These are phyloP conservation scores for Kuraishia molischiana DNA, from an alignment of 805 yeast species.

Conservation along the genomic window DNA sequence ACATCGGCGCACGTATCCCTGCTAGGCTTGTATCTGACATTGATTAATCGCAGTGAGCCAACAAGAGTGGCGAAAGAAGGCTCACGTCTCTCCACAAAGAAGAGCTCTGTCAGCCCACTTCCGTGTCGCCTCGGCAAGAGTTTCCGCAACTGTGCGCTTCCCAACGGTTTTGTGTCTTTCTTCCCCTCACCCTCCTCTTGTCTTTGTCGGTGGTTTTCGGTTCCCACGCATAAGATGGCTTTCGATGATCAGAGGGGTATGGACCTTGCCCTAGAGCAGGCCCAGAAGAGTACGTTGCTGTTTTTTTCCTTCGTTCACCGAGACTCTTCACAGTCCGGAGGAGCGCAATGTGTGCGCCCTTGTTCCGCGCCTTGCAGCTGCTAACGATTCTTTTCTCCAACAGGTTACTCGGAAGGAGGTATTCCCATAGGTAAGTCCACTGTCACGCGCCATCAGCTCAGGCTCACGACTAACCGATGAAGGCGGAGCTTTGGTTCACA, in stretches of 20 bases:
- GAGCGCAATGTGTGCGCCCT: background rate
- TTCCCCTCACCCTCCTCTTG: too few relatives aligned
- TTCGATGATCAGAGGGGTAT: constrained; percentile 61
- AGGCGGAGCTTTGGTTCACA: constrained; percentile 64
- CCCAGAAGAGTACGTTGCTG: constrained; percentile 45
- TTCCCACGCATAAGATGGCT: constrained; percentile 21
- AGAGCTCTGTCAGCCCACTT: too few relatives aligned
- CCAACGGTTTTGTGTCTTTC: background rate
- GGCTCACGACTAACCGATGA: constrained; percentile 1
- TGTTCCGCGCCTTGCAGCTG: background rate
- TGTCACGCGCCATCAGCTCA: background rate
- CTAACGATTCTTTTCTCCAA: constrained; percentile 4
- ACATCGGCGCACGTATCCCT: constrained; percentile 12
- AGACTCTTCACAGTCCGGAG: too few relatives aligned
- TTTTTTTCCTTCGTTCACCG: too few relatives aligned
- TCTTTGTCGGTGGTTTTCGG: background rate
- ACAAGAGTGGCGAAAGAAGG: too few relatives aligned
- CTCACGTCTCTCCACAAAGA: too few relatives aligned
- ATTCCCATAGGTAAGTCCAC: constrained; percentile 58
- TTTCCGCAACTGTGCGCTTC: too few relatives aligned
- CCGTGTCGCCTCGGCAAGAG: too few relatives aligned
- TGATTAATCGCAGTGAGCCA: too few relatives aligned
- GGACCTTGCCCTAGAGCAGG: constrained; percentile 65
- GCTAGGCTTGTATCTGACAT: too few relatives aligned
- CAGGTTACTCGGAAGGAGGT: constrained; percentile 77